These are phyloP conservation scores for Breviolum minutum DNA, from an alignment of 73 alveolate species.

Conservation along the genomic window DNA sequence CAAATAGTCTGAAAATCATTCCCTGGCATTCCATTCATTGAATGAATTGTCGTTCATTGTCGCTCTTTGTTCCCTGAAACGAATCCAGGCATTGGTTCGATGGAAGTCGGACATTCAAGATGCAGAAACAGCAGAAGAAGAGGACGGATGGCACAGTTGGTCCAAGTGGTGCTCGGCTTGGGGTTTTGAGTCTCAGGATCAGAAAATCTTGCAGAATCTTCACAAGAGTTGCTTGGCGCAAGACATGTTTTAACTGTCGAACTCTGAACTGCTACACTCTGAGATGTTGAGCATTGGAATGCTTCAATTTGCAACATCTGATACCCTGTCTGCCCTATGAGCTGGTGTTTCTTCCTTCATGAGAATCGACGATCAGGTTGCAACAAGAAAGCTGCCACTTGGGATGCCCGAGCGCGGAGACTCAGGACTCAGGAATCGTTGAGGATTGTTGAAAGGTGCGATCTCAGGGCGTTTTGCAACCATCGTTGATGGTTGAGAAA, in stretches of 20 bases:
- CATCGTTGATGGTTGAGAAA: too few species aligned
- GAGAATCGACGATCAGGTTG: background rate
- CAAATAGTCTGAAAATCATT: too few species aligned
- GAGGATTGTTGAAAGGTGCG: background rate
- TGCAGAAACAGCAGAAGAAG: background rate
- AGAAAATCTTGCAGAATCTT: conserved; percentile 18
- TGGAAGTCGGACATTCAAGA: conserved; percentile 1
- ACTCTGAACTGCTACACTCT: background rate
- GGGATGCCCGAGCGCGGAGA: conserved; percentile 7
- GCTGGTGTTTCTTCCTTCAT: background rate
- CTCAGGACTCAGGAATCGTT: background rate
- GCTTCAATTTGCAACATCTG: too few species aligned
- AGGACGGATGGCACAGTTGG: background rate
- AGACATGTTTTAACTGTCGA: background rate
- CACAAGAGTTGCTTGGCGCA: background rate
- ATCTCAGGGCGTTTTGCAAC: background rate
- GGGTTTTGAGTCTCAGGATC: background rate
- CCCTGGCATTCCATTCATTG: too few species aligned
- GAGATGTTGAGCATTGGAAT: background rate
- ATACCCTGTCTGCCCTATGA: background rate
- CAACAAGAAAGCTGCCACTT: conserved; percentile 35
- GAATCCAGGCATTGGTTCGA: conserved; percentile 7
- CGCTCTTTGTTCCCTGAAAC: background rate
- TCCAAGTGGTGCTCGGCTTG: background rate
- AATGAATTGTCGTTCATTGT: too few species aligned